Base-by-base conservation (phyloP, 139 green algal genomes). In the Mychonastes homosphaera region DNA sequence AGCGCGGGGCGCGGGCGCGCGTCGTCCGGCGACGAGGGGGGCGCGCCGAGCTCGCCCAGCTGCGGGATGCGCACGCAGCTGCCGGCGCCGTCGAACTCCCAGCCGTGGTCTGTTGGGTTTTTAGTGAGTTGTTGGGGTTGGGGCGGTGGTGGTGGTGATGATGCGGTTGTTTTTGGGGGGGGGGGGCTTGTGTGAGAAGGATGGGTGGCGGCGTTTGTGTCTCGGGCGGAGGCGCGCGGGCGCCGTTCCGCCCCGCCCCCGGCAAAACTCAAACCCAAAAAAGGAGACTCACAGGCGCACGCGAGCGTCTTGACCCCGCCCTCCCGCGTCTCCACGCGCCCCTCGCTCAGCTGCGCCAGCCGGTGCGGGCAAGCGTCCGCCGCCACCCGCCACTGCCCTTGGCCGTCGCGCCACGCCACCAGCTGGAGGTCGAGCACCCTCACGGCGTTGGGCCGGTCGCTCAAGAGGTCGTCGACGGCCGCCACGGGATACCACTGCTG, bases 31-130 rank as follows among this genome's bases (percentile, higher is more conserved):
- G 60, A 54, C 4, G 34, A 33, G 4, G 26, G 33, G 21, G 47
- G 23, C 19, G 67, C 64, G 44, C 62, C 46, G 5, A 34, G 26
- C 18, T 70, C 63, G 4, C 63, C 59, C 0, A 71, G 61, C 48
- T 71, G 64, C 10, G 53, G 55, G 26, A 71, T 63, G 43, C 29
- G 39, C 24, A 43, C 51, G 64, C 70, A 78, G 7, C 30, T 6
- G 12, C 70, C 70, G 9, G 45, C 4, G 12, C 53, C 53, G 41
- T 71, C 53, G 28, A 78, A 78, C 64, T 70, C 33, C 70, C 70
- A 78, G 36, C 69, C 63, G 62, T 60, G 38, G 48, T 53, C 13
- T 32, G 49, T n/a, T n/a, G n/a, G n/a, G n/a, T n/a, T 19, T 29
- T 19, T 9, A 13, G 24, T 13, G 15, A 19, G n/a, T 29, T 29